A percentile compares a stretch with the other conserved stretches of the same genome.
These are phyloP conservation scores for Trichosporon coremiiforme DNA, from an alignment of 1,284 basidiomycete species.

Conservation along the genomic window DNA sequence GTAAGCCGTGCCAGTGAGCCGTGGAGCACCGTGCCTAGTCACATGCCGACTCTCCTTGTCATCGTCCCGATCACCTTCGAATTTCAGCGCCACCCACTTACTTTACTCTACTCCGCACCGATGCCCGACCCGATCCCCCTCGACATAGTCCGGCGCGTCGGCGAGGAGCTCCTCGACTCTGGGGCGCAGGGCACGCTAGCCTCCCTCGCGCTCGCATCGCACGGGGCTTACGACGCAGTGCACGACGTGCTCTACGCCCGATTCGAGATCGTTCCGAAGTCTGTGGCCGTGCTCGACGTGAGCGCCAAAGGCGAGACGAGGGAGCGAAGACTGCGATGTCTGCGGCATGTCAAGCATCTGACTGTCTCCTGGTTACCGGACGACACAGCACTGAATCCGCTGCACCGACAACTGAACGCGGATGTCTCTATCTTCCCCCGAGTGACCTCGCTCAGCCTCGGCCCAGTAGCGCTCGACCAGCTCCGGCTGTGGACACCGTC, in stretches of 20 bases:
- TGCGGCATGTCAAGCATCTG: conserved; percentile 17
- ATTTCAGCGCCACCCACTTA: conserved; percentile 14
- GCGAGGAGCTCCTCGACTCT: conserved; percentile 25
- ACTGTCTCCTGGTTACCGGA: conserved; percentile 14
- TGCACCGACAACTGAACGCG: background rate
- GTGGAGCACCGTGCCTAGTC: conserved; percentile 3
- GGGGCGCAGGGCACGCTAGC: conserved; percentile 27
- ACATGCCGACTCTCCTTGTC: background rate
- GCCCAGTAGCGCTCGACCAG: conserved; percentile 35
- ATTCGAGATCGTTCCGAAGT: conserved; percentile 19
- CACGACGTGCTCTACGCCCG: conserved; percentile 33
- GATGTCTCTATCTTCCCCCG: conserved; percentile 25
- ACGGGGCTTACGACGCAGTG: conserved; percentile 33
- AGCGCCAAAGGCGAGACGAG: background rate
- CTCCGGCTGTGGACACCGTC: conserved; percentile 38
- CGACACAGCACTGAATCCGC: background rate
- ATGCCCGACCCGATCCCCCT: conserved; percentile 9
- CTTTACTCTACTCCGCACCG: background rate
- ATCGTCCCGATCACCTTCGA: background rate
- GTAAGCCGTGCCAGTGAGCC: no score
- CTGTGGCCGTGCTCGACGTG: background rate
- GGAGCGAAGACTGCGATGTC: conserved; percentile 1
- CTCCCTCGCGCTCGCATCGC: conserved; percentile 27
- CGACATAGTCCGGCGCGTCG: conserved; percentile 38
- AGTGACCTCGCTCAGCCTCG: conserved; percentile 31